Base-by-base conservation (phyloP, 164 flowering plant species). In the Vitis cinerea region DNA sequence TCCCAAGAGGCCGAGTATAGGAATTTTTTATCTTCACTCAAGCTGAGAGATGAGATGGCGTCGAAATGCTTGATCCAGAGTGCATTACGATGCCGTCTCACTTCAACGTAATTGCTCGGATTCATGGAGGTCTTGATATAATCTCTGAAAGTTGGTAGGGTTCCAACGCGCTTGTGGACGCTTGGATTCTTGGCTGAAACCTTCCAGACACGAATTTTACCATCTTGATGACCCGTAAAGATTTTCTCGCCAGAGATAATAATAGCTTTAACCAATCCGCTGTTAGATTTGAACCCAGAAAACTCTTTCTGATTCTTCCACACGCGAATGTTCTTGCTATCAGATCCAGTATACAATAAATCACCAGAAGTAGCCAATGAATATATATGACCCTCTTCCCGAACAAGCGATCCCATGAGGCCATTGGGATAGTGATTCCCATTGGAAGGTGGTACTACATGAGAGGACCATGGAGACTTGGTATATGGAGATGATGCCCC, bases 221-320 rank as follows among this genome's bases (percentile, higher is more conserved):
- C 91, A 58, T 87, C 91, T 66, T 84, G 89, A 68, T 87, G 91
- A 1, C 91, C 91, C 9, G 90, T 71, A 63, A 83, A 86, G 61
- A 88, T 88, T 58, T 71, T 73, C 5, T 80, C 86, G 0, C 71
- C 77, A 0, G 85, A 59, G 15, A 86, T 83, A 2, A 84, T 71
- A 1, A 88, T 88, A 0, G 88, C 82, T 52, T 88, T 88, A 1
- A 88, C 90, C 66, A 88, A 44, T 7, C 89, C 92, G 14, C 86
- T 81, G 57, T 83, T 83, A 0, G 88, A 84, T 77, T 82, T 88
- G 64, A 88, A 86, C 7, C 87, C 82, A 3, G 88, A 79, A 47
- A 71, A 86, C 54, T 88, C 92, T 61, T 66, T 78, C 53, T 79
- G 87, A 19, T 79, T 80, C 67, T 79, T 88, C 92, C 92, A 88